phyloP scores from a whole-genome alignment of 768 basidiomycete species.

The Suillus brevipes region DNA sequence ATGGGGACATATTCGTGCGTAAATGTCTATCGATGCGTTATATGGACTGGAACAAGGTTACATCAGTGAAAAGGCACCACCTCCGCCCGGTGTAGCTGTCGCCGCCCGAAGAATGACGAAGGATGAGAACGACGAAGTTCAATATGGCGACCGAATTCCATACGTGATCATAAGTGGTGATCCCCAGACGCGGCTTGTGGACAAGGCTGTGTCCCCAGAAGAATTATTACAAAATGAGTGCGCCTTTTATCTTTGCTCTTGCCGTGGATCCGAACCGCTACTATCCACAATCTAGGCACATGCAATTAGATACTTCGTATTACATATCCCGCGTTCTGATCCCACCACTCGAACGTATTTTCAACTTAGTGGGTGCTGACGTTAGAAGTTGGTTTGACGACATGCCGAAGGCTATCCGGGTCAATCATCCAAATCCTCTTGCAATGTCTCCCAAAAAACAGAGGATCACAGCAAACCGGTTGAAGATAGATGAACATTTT shows the following conservation, averaged over 20 bases:
- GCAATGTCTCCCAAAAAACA: constrained; percentile 38
- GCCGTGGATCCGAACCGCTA: not conserved
- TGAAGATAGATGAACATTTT: constrained; percentile 78
- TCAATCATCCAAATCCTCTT: constrained; percentile 36
- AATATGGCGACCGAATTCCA: constrained; percentile 92
- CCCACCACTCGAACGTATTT: constrained; percentile 86
- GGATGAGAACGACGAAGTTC: constrained; percentile 82
- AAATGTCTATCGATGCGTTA: not conserved
- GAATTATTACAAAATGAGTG: constrained; percentile 68
- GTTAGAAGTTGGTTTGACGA: constrained; percentile 83
- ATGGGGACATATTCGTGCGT: constrained; percentile 89
- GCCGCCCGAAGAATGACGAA: constrained; percentile 71
- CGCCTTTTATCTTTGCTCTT: constrained; percentile 15
- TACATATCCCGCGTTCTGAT: constrained; percentile 88
- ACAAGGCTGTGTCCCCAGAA: constrained; percentile 73
- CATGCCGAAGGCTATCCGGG: constrained; percentile 66
- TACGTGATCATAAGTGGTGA: constrained; percentile 80
- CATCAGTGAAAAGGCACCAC: constrained; percentile 76
- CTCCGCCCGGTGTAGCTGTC: constrained; percentile 90
- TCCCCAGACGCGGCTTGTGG: constrained; percentile 64
- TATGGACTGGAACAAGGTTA: not conserved
- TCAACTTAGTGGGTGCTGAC: constrained; percentile 89
- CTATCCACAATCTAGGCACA: constrained; percentile 42
- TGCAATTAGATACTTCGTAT: constrained; percentile 81
- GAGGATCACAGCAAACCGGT: constrained; percentile 33